phyloP scores from a whole-genome alignment of 2,329 filamentous ascomycete species.

The Dactylellina haptotyla region DNA sequence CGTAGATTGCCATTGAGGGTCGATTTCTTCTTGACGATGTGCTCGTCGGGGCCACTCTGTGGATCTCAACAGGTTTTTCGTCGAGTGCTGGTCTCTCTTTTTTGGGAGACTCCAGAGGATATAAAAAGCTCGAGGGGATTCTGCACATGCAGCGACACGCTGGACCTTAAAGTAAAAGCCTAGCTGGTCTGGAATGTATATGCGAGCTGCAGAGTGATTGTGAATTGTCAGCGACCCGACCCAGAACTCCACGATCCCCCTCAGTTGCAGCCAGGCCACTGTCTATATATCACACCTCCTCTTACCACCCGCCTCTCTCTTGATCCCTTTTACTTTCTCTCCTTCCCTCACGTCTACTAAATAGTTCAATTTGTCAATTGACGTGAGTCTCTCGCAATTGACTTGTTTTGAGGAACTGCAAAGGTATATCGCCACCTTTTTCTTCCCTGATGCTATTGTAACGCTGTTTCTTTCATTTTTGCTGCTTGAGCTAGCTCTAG shows the following conservation, averaged over 20 bases:
- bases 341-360: slow-evolving; percentile 3
- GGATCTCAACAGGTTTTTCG: slow-evolving; percentile 7
- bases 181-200: slow-evolving; percentile 17
- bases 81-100: neutral
- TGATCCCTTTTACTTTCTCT: neutral
- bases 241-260: slow-evolving; percentile 9
- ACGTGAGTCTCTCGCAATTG: slow-evolving; percentile 3
- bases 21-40: neutral
- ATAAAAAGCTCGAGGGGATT: slow-evolving; percentile 23
- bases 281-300: slow-evolving; percentile 2
- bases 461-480: neutral
- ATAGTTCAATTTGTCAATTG: slow-evolving; percentile 27
- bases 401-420: neutral
- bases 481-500: slow-evolving; percentile 22
- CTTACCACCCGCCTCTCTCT: slow-evolving; percentile 6
- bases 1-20: slow-evolving; percentile 3
- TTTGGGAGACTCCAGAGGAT: no score
- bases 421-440: slow-evolving; percentile 22
- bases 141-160: slow-evolving; percentile 16
- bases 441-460: neutral
- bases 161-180: no score
- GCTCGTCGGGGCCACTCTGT: slow-evolving; percentile 11
- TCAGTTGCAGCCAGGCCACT: neutral
- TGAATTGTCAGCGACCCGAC: slow-evolving; percentile 35
- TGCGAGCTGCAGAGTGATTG: slow-evolving; percentile 47